Percentiles rank a stretch among this genome's conserved stretches.
Evolutionary conservation across 768 basidiomycete genomes (phyloP).

Genomic region (Lentinula aciculospora): DNA sequence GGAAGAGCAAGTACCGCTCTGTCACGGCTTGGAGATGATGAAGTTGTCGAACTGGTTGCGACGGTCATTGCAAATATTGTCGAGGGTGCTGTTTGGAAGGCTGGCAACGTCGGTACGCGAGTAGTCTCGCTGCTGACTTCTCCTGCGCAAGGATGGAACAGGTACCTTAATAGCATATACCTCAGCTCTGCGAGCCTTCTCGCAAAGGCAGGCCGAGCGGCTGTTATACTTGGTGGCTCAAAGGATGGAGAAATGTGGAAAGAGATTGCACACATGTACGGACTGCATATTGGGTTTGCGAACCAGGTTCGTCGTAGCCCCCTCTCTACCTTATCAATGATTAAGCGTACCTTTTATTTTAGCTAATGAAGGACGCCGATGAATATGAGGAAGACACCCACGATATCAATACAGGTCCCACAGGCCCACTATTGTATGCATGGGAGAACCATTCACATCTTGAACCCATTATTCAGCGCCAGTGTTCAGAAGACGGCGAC

Average conservation of each 20-base stretch:
- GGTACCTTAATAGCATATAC: constrained; percentile 78
- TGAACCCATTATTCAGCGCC: constrained; percentile 70
- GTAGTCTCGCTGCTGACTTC: constrained; percentile 23
- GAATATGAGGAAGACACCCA: constrained; percentile 59
- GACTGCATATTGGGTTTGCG: constrained; percentile 74
- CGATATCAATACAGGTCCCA: constrained; percentile 63
- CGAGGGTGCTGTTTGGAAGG: constrained; percentile 93
- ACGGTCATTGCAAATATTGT: constrained; percentile 92
- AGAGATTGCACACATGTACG: constrained; percentile 74
- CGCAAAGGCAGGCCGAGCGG: constrained; percentile 65
- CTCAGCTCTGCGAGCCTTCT: constrained; percentile 72
- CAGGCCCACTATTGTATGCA: constrained; percentile 82
- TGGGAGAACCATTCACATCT: constrained; percentile 79
- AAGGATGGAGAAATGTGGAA: constrained; percentile 64
- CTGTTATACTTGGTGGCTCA: constrained; percentile 65
- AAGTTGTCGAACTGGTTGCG: constrained; percentile 91
- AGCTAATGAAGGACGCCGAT: constrained; percentile 85
- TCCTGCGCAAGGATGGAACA: constrained; percentile 53
- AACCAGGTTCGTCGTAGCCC: constrained; percentile 20
- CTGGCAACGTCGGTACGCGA: constrained; percentile 31
- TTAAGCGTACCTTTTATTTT: background rate
- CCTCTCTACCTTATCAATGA: background rate
- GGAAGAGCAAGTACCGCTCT: constrained; percentile 87
- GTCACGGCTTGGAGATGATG: constrained; percentile 76
- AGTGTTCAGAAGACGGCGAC: constrained; percentile 75